phyloP scores from a whole-genome alignment of 2,329 filamentous ascomycete genomes.

The Alternaria dauci region DNA sequence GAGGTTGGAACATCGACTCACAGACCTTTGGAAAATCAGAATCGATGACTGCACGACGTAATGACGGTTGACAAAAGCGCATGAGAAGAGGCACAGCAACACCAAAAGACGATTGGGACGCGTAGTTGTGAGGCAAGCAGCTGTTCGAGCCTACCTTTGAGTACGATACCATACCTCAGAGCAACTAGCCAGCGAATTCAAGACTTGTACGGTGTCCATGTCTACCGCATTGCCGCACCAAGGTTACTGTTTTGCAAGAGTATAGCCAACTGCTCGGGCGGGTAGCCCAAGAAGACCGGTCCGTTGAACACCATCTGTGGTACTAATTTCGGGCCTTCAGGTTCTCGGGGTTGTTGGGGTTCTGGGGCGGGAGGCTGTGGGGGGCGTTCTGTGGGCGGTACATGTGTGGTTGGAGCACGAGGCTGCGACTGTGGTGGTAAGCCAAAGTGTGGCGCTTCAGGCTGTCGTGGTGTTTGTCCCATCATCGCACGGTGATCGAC shows the following conservation, averaged over 20 bases:
- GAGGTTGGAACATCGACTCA: not conserved
- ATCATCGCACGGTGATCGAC: slow-evolving; percentile 46
- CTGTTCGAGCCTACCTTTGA: slow-evolving; percentile 33
- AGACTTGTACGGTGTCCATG: slow-evolving; percentile 5
- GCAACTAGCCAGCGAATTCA: slow-evolving; percentile 21
- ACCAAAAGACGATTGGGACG: slow-evolving; percentile 8
- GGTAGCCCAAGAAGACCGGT: slow-evolving; percentile 91
- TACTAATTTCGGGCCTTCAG: slow-evolving; percentile 31
- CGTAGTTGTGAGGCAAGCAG: slow-evolving; percentile 20
- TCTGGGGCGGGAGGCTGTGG: slow-evolving; percentile 16
- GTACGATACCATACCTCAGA: slow-evolving; percentile 39
- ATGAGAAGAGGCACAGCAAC: slow-evolving; percentile 1
- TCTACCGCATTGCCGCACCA: slow-evolving; percentile 40
- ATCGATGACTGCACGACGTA: not conserved
- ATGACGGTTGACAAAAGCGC: not conserved
- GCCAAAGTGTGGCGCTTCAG: slow-evolving; percentile 10
- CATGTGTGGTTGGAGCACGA: slow-evolving; percentile 20
- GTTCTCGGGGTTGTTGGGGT: slow-evolving; percentile 16
- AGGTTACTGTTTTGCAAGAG: slow-evolving; percentile 50
- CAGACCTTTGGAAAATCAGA: not conserved
- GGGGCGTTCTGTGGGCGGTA: slow-evolving; percentile 16
- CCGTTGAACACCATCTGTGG: slow-evolving; percentile 89
- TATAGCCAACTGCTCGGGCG: slow-evolving; percentile 48
- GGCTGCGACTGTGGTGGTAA: slow-evolving; percentile 24
- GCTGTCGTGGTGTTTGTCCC: slow-evolving; percentile 24